A percentile compares a stretch with the other conserved stretches of the same genome.
These are phyloP conservation scores for Kandelia obovata DNA, from an alignment of 345 rosid species.

Conservation along the genomic window DNA sequence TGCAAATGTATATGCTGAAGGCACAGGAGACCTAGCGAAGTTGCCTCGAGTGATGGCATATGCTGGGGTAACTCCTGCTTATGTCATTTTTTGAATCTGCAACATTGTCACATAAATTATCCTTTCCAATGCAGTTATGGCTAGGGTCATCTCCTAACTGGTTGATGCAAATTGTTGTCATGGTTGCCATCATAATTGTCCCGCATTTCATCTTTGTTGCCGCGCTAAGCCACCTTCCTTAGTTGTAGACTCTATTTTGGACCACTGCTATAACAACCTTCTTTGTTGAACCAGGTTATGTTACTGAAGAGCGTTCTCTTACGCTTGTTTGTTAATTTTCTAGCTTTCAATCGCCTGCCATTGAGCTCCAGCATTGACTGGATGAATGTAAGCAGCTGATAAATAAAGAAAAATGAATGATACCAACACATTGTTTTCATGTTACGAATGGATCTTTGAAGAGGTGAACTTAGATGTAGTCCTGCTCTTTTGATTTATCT, in stretches of 20 bases:
- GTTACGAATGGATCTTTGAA: background rate
- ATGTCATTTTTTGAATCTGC: background rate
- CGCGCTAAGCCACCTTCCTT: background rate
- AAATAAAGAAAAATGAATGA: background rate
- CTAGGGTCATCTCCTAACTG: background rate
- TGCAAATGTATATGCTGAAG: slow-evolving; percentile 90
- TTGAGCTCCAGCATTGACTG: slow-evolving; percentile 63
- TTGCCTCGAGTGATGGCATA: slow-evolving; percentile 73
- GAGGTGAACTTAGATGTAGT: slow-evolving; percentile 9
- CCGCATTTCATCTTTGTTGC: background rate
- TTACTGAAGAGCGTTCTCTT: slow-evolving; percentile 73
- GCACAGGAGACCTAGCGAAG: slow-evolving; percentile 75
- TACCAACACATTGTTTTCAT: background rate
- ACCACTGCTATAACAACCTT: background rate
- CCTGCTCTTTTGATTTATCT: slow-evolving; percentile 10
- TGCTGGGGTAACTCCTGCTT: slow-evolving; percentile 60
- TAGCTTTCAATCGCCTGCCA: slow-evolving; percentile 54
- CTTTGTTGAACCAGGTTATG: slow-evolving; percentile 42
- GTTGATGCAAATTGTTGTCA: background rate
- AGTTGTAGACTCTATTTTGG: background rate
- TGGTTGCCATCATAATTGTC: background rate
- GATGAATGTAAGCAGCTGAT: slow-evolving; percentile 53
- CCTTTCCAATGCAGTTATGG: too few relatives aligned
- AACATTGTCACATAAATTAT: too few relatives aligned
- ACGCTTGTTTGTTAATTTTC: slow-evolving; percentile 52